These are phyloP conservation scores for Zygotorulaspora mrakii DNA, from an alignment of 1,139 yeast species.

Conservation along the genomic window DNA sequence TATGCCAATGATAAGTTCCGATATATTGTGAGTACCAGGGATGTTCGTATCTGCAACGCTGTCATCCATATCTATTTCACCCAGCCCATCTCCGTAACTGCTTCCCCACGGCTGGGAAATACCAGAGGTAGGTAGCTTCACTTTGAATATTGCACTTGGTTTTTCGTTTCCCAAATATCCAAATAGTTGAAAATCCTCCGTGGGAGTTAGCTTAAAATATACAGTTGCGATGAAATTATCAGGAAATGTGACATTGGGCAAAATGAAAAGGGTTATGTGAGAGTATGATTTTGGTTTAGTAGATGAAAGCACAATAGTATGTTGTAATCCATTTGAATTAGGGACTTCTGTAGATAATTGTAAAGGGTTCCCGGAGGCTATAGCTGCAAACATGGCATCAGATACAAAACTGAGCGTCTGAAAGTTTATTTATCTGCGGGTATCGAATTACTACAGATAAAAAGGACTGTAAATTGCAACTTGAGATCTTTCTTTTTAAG, in stretches of 20 bases:
- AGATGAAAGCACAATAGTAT: constrained; percentile 35
- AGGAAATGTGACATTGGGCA: constrained; percentile 68
- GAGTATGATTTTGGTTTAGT: constrained; percentile 42
- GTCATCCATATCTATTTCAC: constrained; percentile 43
- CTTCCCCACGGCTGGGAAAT: constrained; percentile 25
- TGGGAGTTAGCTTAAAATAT: constrained; percentile 75
- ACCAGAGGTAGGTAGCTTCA: constrained; percentile 45
- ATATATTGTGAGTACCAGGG: constrained; percentile 29
- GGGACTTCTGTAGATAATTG: constrained; percentile 38
- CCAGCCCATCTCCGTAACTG: constrained; percentile 36
- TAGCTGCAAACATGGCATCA: constrained; percentile 36
- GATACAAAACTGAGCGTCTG: too few relatives aligned
- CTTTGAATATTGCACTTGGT: constrained; percentile 88
- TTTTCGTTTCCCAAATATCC: constrained; percentile 72
- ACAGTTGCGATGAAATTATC: constrained; percentile 74
- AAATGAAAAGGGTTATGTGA: constrained; percentile 68
- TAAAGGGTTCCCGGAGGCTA: constrained; percentile 39
- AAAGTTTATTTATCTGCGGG: background rate
- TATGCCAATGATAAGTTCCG: constrained; percentile 66
- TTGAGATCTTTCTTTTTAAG: background rate
- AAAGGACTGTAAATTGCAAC: too few relatives aligned
- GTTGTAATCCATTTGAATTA: constrained; percentile 38
- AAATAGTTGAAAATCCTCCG: constrained; percentile 67
- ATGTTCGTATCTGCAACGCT: constrained; percentile 32
- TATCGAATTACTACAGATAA: background rate